Base-by-base conservation (phyloP, 2,329 filamentous ascomycete genomes). In the Fusarium secorum region DNA sequence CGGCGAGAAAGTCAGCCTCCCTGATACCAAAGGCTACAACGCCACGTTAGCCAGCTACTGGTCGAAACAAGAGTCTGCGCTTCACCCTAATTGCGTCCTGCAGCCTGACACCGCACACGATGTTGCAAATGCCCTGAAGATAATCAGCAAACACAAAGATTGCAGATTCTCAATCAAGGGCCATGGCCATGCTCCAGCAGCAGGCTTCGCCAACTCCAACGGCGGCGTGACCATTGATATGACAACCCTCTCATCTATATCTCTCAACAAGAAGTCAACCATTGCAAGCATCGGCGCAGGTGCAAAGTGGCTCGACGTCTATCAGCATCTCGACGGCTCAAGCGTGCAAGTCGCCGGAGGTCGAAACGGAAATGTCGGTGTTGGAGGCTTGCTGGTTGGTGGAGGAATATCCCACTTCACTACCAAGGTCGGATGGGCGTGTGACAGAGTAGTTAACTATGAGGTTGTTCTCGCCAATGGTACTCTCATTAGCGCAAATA, bases 321-420 rank as follows among this genome's bases (percentile, higher is more conserved):
- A 57, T 24, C 14, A 39, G 17, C 15, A 49, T 6, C 20, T 64
- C 13, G 2, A 24, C 1, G 4, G 11, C 1, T 39, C 38, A 15
- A 41, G 35, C 0, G 42, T 55, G 1, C 36, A 63, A 28, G 60
- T 65, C 2, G n/a, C 62, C 0, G 62, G 62, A 3, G 62, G 60
- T 8, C 42, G 60, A 18, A 55, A 64, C 6, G 62, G 62, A 2
- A 58, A 65, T 15, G 42, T 64, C 2, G 62, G 60, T 3, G 62
- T 65, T 3, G 60, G 49, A n/a, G 62, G 62, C 0, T 33, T 65
- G 4, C 62, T 65, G 0, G 11, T 65, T 0, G 60, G 60, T 3
- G 62, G 62, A 6, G 62, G 62, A 13, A 65, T 58, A 28, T 56
- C 62, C 0, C 62, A 64, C 9, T 64, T 65, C 14, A 65, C 62